Base-by-base conservation (phyloP, 148 eudicot genomes). In the Camellia sinensis region DNA sequence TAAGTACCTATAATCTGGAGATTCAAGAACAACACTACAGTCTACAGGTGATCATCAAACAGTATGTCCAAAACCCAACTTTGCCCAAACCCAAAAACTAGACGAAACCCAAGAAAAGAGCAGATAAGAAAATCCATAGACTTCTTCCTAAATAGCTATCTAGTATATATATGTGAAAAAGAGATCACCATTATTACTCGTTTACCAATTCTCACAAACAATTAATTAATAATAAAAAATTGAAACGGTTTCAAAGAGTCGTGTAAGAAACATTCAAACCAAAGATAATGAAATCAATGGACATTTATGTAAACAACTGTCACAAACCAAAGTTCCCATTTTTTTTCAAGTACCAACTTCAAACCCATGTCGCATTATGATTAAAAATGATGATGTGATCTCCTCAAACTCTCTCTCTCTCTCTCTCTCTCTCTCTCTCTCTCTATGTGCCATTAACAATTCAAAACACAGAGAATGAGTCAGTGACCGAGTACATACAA, bases 61-160 rank as follows among this genome's bases (percentile, higher is more conserved):
- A 21, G n/a, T 52, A 77, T 29, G 29, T 50, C 29, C 22, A 66
- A 5, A 66, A 37, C 62, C 80, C 72, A 75, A 29, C 3, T 18
- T 75, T 60, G 14, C 52, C 52, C 67, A 67, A 18, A 65, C 37
- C 72, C n/a, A 57, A 37, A 45, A 77, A 63, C 48, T 46, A 77
- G 70, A 7, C 60, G 52, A 45, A 77, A 77, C 62, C 56, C 80
- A 66, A 46, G 37, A 63, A 77, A 65, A 37, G 48, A 46, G 79
- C 54, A 63, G 71, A 5, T 74, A 12, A 29, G 17, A 57, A 57
- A 11, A 3, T 5, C 69, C 71, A 29, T 29, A 29, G 37, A 29
- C 37, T 29, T 29, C 37, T 29, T 29, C 37, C 37, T 29, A 29
- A 29, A 29, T 29, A 29, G 37, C 37, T 29, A 29, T 29, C 37